phyloP scores from a whole-genome alignment of 768 basidiomycete genomes.

The Fibroporia radiculosa region DNA sequence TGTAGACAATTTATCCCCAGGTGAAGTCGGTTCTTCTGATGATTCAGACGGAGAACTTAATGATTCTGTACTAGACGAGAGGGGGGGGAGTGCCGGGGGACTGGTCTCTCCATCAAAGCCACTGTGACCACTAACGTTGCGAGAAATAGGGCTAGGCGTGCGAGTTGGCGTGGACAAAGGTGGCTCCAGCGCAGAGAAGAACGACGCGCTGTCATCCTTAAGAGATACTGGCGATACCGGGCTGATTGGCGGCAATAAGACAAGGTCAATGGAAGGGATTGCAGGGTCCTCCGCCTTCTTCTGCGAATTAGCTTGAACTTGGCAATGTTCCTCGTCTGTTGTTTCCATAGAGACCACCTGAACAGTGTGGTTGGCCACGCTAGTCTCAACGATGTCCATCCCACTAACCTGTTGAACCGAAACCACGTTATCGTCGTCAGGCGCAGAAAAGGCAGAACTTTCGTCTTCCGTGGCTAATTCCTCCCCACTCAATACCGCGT shows the following conservation, averaged over 20 bases:
- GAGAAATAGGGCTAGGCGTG: conserved; percentile 30
- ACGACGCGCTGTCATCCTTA: conserved; percentile 19
- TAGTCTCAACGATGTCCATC: neutral
- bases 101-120: conserved; percentile 21
- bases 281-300: neutral
- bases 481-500: neutral
- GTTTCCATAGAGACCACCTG: neutral
- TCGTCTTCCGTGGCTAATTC: neutral
- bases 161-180: conserved; percentile 22
- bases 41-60: conserved; percentile 46
- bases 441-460: neutral
- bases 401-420: neutral
- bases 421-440: neutral
- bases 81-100: conserved; percentile 34
- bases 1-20: conserved; percentile 7
- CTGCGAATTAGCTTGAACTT: too few relatives aligned
- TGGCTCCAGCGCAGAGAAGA: conserved; percentile 25
- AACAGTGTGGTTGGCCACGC: neutral
- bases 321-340: too few relatives aligned
- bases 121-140: too few relatives aligned
- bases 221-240: conserved; percentile 1
- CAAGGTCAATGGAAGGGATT: neutral
- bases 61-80: conserved; percentile 52
- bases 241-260: conserved; percentile 3
- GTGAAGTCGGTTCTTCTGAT: conserved; percentile 30